phyloP scores from a whole-genome alignment of 2,329 filamentous ascomycete species.

The Apiospora aurea region DNA sequence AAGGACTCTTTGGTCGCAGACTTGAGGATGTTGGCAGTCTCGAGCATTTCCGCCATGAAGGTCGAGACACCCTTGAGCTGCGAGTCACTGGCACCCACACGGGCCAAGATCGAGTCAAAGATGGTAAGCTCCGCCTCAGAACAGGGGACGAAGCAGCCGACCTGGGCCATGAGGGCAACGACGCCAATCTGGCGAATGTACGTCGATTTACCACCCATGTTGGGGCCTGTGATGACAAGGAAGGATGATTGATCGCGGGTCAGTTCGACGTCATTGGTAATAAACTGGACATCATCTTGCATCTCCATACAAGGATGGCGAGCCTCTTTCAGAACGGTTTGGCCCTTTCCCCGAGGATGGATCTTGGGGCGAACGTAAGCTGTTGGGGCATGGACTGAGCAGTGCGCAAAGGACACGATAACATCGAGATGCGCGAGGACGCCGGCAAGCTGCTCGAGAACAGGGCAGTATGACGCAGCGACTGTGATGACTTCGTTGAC shows the following conservation, averaged over 20 bases:
- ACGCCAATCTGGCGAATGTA: slow-evolving; percentile 98
- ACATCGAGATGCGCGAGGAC: slow-evolving; percentile 95
- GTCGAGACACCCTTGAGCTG: slow-evolving; percentile 98
- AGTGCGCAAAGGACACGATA: slow-evolving; percentile 91
- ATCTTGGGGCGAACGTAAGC: slow-evolving; percentile 92
- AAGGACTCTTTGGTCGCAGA: slow-evolving; percentile 93
- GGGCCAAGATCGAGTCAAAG: slow-evolving; percentile 95
- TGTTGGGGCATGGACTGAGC: slow-evolving; percentile 89
- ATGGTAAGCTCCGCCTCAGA: slow-evolving; percentile 89
- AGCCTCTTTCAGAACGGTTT: slow-evolving; percentile 89
- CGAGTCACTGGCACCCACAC: slow-evolving; percentile 93
- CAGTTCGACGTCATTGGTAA: slow-evolving; percentile 93
- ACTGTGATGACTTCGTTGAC: slow-evolving; percentile 93
- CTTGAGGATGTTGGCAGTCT: slow-evolving; percentile 98
- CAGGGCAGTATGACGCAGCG: slow-evolving; percentile 91
- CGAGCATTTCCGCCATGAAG: slow-evolving; percentile 99
- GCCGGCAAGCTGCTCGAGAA: slow-evolving; percentile 86
- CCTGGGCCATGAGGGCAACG: slow-evolving; percentile 95
- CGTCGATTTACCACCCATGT: slow-evolving; percentile 99
- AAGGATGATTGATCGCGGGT: slow-evolving; percentile 83
- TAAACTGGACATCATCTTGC: slow-evolving; percentile 98
- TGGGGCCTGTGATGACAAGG: slow-evolving; percentile 95
- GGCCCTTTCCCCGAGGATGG: slow-evolving; percentile 84
- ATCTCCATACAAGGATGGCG: slow-evolving; percentile 98
- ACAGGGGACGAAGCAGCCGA: slow-evolving; percentile 96